A percentile compares a stretch with the other conserved stretches of the same genome.
These are phyloP conservation scores for Paecilomyces dactylethromorphus DNA, from an alignment of 2,329 filamentous ascomycete genomes.

Conservation along the genomic window DNA sequence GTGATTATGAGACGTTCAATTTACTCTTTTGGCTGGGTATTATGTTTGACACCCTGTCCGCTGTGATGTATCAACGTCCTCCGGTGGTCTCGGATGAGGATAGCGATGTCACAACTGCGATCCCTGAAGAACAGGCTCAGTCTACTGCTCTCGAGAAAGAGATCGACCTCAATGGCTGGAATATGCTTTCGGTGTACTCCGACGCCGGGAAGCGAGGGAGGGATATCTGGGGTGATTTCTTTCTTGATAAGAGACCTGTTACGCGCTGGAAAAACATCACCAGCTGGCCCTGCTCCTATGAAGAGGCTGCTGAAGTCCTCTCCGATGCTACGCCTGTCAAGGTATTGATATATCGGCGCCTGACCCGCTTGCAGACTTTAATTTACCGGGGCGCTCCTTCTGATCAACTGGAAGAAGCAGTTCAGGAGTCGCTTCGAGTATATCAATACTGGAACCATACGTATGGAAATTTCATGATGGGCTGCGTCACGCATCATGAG, in stretches of 20 bases:
- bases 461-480: constrained; percentile 47
- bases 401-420: constrained; percentile 42
- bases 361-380: constrained; percentile 50
- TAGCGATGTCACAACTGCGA: constrained; percentile 27
- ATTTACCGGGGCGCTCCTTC: constrained; percentile 34
- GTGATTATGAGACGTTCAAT: constrained; percentile 43
- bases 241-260: constrained; percentile 16
- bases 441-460: constrained; percentile 51
- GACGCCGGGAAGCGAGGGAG: constrained; percentile 7
- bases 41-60: constrained; percentile 54
- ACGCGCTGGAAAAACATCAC: constrained; percentile 10
- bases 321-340: constrained; percentile 52
- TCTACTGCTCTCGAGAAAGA: background rate
- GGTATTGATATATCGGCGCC: constrained; percentile 52
- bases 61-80: constrained; percentile 46
- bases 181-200: constrained; percentile 2
- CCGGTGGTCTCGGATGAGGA: constrained; percentile 42
- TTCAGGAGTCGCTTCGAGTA: constrained; percentile 43
- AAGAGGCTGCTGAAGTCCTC: constrained; percentile 45
- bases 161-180: constrained; percentile 7
- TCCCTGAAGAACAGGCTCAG: background rate
- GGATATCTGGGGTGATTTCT: constrained; percentile 36
- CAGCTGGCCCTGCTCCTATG: constrained; percentile 51
- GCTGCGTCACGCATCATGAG: constrained; percentile 46
- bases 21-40: constrained; percentile 53